These are phyloP conservation scores for Persicaria maculosa DNA, from an alignment of 148 eudicot genomes.

Conservation along the genomic window DNA sequence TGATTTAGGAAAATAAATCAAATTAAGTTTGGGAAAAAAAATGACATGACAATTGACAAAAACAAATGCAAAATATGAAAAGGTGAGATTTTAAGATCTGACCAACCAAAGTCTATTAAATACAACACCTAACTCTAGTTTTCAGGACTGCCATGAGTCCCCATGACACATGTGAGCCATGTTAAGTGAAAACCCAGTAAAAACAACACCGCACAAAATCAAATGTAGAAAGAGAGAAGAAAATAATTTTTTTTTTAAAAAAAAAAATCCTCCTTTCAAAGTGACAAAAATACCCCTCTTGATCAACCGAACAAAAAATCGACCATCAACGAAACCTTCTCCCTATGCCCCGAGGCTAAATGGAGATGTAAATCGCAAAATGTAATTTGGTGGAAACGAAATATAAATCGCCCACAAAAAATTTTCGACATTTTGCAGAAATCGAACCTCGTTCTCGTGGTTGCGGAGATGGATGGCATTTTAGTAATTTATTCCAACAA, in stretches of 20 bases:
- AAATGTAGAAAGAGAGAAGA: background rate
- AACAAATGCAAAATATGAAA: constrained; percentile 3
- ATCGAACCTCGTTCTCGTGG: too few species aligned
- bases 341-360: too few species aligned
- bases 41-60: background rate
- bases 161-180: constrained; percentile 8
- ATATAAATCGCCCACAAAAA: too few species aligned
- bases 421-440: too few species aligned
- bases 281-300: constrained; percentile 21
- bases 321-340: too few species aligned
- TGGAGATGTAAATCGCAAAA: too few species aligned
- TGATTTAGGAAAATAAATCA: background rate
- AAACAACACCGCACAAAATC: constrained; percentile 6
- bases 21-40: background rate
- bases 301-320: background rate
- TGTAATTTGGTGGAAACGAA: too few species aligned
- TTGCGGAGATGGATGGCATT: too few species aligned
- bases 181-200: background rate
- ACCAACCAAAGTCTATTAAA: constrained; percentile 7
- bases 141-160: constrained; percentile 3
- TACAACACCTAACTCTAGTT: constrained; percentile 6
- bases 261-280: constrained; percentile 7
- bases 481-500: background rate
- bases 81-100: background rate
- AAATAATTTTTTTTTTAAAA: constrained; percentile 9